Percentiles rank a stretch among this genome's conserved stretches.
Conservation (phyloP, 305 asterid genomes). For the Fraxinus baroniana region DNA sequence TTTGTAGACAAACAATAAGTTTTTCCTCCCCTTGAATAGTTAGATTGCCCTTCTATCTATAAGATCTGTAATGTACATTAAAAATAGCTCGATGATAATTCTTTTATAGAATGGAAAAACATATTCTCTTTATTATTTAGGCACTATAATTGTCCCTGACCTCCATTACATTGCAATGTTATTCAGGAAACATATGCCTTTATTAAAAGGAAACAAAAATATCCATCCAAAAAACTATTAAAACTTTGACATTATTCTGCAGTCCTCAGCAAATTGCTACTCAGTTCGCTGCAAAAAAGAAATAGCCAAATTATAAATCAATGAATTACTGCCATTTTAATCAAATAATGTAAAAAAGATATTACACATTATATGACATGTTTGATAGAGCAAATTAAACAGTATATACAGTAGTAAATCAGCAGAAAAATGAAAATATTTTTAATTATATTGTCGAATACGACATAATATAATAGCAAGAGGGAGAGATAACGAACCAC, state of each 20-base stretch:
- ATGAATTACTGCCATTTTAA: too few species aligned
- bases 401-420: too few species aligned
- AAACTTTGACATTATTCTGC: neutral
- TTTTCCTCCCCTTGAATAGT: too few species aligned
- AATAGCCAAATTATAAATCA: neutral
- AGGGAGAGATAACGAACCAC: constrained; percentile 10
- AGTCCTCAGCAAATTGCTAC: neutral
- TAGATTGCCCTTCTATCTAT: too few species aligned
- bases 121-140: neutral
- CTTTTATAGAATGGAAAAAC: neutral
- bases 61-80: too few species aligned
- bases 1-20: too few species aligned
- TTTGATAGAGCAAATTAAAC: neutral
- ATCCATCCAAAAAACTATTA: neutral
- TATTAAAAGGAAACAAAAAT: constrained; percentile 19
- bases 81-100: too few species aligned
- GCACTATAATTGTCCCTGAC: neutral
- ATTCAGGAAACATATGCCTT: constrained; percentile 11
- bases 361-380: neutral
- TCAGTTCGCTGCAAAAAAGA: constrained; percentile 27
- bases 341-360: neutral
- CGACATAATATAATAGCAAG: neutral
- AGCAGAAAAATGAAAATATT: neutral
- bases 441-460: too few species aligned
- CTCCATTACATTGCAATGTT: neutral